These are phyloP conservation scores for Wallacemonas collosoma DNA, from an alignment of 208 protist genomes.

Conservation along the genomic window DNA sequence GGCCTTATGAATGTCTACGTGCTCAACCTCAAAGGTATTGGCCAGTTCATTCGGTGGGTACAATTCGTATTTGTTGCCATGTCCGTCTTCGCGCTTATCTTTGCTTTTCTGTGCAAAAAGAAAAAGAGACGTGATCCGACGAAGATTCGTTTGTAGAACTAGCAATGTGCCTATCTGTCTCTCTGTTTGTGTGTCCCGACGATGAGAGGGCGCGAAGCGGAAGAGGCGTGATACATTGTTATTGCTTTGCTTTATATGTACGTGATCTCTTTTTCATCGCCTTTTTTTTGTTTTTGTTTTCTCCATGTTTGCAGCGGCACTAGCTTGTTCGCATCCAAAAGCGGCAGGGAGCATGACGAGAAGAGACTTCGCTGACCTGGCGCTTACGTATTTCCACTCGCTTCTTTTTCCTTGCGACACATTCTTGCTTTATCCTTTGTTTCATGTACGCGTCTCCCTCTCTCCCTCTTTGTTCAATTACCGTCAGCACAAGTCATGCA, in stretches of 20 bases:
- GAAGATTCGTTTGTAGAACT: constrained; percentile 44
- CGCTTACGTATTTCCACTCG: too few relatives aligned
- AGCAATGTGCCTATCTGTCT: neutral
- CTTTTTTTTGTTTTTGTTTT: constrained; percentile 17
- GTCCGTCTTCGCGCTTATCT: constrained; percentile 52
- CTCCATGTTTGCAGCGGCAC: too few relatives aligned
- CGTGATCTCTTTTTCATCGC: neutral
- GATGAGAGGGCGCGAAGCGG: too few relatives aligned
- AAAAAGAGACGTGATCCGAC: constrained; percentile 47
- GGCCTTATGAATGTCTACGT: constrained; percentile 81
- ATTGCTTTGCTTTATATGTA: constrained; percentile 8
- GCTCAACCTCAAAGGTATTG: constrained; percentile 67
- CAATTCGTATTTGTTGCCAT: constrained; percentile 74
- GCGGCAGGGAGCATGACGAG: too few relatives aligned
- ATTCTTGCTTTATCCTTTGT: too few relatives aligned
- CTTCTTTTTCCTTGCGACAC: too few relatives aligned
- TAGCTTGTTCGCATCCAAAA: too few relatives aligned
- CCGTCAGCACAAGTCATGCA: too few relatives aligned
- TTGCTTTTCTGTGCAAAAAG: constrained; percentile 52
- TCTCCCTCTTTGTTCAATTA: too few relatives aligned
- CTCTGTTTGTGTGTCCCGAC: constrained; percentile 7
- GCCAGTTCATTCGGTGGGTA: constrained; percentile 64
- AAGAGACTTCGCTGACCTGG: too few relatives aligned
- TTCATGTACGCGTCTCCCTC: too few relatives aligned
- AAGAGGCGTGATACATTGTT: neutral